Percentiles rank a stretch among this genome's conserved stretches.
Conservation (phyloP, 108 stramenopile species). For the Ochromonas danica region DNA sequence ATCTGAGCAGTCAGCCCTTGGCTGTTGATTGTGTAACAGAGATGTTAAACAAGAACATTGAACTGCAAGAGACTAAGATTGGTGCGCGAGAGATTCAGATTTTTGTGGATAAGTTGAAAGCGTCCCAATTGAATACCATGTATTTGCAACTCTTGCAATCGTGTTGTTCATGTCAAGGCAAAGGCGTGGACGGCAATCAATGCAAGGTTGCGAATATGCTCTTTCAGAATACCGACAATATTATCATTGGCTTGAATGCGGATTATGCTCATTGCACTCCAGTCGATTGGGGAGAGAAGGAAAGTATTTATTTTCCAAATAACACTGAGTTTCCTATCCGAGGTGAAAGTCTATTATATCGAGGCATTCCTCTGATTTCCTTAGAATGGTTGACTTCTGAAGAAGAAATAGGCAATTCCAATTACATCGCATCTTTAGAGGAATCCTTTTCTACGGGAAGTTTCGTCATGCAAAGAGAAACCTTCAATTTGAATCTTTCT, state of each 20-base stretch:
- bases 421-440: not conserved
- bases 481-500: not conserved
- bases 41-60: conserved; percentile 38
- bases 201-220: conserved; percentile 35
- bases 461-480: not conserved
- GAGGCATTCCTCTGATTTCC: not conserved
- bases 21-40: conserved; percentile 30
- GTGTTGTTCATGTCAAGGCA: conserved; percentile 34
- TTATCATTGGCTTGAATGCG: not conserved
- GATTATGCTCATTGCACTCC: not conserved
- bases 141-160: conserved; percentile 41
- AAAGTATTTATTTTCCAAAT: not conserved
- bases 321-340: not conserved
- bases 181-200: conserved; percentile 46
- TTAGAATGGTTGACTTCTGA: conserved; percentile 1
- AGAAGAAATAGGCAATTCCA: too few relatives aligned
- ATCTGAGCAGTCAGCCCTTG: conserved; percentile 3
- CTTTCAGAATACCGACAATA: not conserved
- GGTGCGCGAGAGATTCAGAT: conserved; percentile 25
- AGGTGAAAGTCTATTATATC: not conserved
- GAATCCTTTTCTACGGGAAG: not conserved
- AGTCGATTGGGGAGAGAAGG: not conserved
- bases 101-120: conserved; percentile 32
- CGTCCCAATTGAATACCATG: conserved; percentile 34
- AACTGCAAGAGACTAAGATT: conserved; percentile 43